A percentile compares a stretch with the other conserved stretches of the same genome.
Conservation (phyloP, 2,329 filamentous ascomycete species). For the Fusarium nurragi region DNA sequence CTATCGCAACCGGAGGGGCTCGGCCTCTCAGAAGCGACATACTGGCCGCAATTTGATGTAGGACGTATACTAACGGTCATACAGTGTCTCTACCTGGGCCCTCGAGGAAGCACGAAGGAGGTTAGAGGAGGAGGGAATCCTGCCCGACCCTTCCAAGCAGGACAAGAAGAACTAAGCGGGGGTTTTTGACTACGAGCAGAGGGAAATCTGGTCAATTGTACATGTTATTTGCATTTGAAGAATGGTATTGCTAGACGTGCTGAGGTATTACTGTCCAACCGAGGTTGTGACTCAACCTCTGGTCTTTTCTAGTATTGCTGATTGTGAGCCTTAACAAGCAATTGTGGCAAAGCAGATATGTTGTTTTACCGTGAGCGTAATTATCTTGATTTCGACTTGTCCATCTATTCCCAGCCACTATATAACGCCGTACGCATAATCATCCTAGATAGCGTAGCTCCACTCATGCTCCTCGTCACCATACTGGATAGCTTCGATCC, state of each 20-base stretch:
- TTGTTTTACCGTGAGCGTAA: slow-evolving; percentile 17
- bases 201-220: slow-evolving; percentile 31
- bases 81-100: slow-evolving; percentile 98
- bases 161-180: slow-evolving; percentile 61
- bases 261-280: slow-evolving; percentile 27
- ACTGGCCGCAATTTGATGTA: slow-evolving; percentile 17
- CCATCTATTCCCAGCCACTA: slow-evolving; percentile 28
- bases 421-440: slow-evolving; percentile 27
- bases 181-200: slow-evolving; percentile 27
- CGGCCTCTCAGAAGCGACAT: background rate
- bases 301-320: slow-evolving; percentile 9
- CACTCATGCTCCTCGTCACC: slow-evolving; percentile 92
- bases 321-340: slow-evolving; percentile 29
- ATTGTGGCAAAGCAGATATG: slow-evolving; percentile 25
- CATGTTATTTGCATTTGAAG: slow-evolving; percentile 37
- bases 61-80: slow-evolving; percentile 41
- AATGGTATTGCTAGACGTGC: slow-evolving; percentile 45
- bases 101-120: slow-evolving; percentile 94
- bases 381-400: slow-evolving; percentile 28
- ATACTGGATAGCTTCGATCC: slow-evolving; percentile 96
- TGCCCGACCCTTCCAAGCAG: slow-evolving; percentile 76
- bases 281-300: slow-evolving; percentile 17
- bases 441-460: slow-evolving; percentile 68
- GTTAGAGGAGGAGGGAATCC: slow-evolving; percentile 94
- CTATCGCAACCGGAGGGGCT: background rate